Percentiles rank a stretch among this genome's conserved stretches.
phyloP scores from a whole-genome alignment of 768 basidiomycete species.

The Auricularia sp. region DNA sequence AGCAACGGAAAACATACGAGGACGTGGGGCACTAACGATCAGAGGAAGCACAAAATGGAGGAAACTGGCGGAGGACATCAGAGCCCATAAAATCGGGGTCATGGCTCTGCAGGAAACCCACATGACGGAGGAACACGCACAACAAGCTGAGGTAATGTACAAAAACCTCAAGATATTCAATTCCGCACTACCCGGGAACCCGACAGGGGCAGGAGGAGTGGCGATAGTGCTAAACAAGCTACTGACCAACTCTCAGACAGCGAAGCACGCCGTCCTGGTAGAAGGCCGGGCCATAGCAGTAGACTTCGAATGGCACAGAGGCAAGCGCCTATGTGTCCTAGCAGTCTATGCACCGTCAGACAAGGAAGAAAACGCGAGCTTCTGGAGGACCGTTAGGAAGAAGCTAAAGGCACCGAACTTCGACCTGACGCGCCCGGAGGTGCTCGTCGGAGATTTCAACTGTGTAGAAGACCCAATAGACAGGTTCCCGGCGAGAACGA shows the following conservation, averaged over 20 bases:
- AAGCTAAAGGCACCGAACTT: background rate
- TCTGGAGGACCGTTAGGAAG: background rate
- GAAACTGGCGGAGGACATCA: background rate
- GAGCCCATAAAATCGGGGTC: background rate
- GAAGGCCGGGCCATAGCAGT: too few relatives aligned
- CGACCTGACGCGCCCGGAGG: conserved; percentile 4
- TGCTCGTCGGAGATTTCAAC: conserved; percentile 13
- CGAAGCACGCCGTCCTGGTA: too few relatives aligned
- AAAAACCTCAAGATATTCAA: background rate
- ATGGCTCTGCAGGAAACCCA: background rate
- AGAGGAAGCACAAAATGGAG: background rate
- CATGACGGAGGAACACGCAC: background rate
- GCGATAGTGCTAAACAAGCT: background rate
- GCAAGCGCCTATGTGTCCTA: background rate
- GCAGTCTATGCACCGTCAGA: background rate
- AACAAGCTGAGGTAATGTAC: background rate
- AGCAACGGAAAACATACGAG: too few relatives aligned
- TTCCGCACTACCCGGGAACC: background rate
- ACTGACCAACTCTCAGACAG: background rate
- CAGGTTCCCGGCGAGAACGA: conserved; percentile 4
- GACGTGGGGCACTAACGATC: background rate
- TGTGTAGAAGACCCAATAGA: conserved; percentile 11
- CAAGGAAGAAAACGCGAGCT: background rate
- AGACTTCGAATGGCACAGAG: too few relatives aligned
- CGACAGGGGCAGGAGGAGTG: background rate